Percentiles rank a stretch among this genome's conserved stretches.
Conservation (phyloP, 345 rosid species). For the Salix exigua region DNA sequence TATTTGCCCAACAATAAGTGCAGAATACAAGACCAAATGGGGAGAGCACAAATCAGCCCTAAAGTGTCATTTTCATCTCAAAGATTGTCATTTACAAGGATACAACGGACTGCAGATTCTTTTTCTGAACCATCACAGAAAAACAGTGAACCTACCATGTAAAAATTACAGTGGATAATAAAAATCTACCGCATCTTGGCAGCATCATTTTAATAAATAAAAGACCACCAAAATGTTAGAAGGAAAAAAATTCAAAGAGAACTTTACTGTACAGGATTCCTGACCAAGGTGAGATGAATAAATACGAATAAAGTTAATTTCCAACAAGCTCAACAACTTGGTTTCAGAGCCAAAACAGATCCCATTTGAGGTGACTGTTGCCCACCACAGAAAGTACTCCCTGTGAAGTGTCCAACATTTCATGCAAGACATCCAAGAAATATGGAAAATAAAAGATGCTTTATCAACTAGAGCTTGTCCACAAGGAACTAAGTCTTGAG, state of each 20-base stretch:
- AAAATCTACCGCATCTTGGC: constrained; percentile 8
- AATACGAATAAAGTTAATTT: neutral
- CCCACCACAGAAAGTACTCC: neutral
- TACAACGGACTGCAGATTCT: constrained; percentile 4
- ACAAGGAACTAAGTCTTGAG: constrained; percentile 70
- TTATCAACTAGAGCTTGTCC: constrained; percentile 63
- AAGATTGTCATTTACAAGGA: constrained; percentile 28
- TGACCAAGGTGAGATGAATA: neutral
- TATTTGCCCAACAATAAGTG: neutral
- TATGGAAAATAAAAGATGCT: constrained; percentile 3
- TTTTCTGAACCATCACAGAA: constrained; percentile 7
- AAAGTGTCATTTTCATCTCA: constrained; percentile 3
- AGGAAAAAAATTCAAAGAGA: neutral
- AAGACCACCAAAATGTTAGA: constrained; percentile 10
- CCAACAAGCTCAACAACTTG: constrained; percentile 5
- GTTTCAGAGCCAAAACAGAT: constrained; percentile 14
- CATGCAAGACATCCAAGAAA: constrained; percentile 2
- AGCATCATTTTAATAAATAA: constrained; percentile 4
- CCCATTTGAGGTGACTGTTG: neutral
- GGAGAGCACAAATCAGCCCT: constrained; percentile 4
- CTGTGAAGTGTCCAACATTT: neutral
- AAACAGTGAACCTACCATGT: constrained; percentile 16
- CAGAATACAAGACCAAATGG: too few species aligned
- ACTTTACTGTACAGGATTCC: constrained; percentile 3
- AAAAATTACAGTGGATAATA: neutral